Evolutionary conservation across 2,329 filamentous ascomycete genomes (phyloP), one percentile per base, ranked within the genome.

Genomic region (Amylocarpus encephaloides): DNA sequence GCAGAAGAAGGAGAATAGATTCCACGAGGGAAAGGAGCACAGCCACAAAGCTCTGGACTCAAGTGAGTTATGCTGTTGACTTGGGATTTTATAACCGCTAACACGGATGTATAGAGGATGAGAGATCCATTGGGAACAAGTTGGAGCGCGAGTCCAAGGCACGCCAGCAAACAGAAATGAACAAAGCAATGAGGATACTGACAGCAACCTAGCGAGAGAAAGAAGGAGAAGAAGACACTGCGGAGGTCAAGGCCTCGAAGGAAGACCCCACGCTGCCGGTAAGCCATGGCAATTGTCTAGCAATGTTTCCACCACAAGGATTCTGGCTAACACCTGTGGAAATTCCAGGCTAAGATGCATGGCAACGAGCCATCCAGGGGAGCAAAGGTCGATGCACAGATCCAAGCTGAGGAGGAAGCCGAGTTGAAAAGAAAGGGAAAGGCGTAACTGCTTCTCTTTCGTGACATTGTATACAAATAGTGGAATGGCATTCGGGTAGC

Each of bases 331-430:
- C 30, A 29, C 6, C 22, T 26, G 7, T 26, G 22, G 22, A 26
- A 26, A 26, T 7, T 13, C 10, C 36, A 69, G 79, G 85, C 85
- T 49, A 77, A 70, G 59, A 64, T 74, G 56, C 85, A 90, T 64
- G 85, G 85, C 53, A 89, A 89, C 65, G 76, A 88, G 70, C 86
- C 85, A 1, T 85, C 80, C 16, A 79, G 73, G 62, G 85, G 86
- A 15, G 86, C 85, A 19, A 78, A 85, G 73, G 76, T 88, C 50
- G 86, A 90, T 66, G 78, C 85, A 51, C 66, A 86, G 68, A 59
- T 90, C 42, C 72, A 78, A 62, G 77, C 79, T 4, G 85, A 89
- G 61, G 86, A 90, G 52, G 78, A 86, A 62, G 79, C 76, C 57
- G 69, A 76, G 48, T 62, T 88, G 54, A 76, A 74, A 66, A 88